Evolutionary conservation across 148 eudicot genomes (phyloP).

Genomic region (Rhododendron ferrugineum): DNA sequence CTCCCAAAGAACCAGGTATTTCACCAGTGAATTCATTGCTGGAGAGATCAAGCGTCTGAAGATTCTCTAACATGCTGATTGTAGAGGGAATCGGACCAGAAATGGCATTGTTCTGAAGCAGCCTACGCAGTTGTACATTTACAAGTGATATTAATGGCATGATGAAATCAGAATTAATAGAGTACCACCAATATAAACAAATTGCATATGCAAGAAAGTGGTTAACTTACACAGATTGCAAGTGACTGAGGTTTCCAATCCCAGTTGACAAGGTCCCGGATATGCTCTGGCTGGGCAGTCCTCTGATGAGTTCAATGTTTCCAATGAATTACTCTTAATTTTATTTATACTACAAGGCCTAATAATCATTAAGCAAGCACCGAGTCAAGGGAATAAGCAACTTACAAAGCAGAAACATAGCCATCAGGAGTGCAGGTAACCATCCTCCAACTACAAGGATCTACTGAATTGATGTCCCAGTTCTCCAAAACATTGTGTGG

Average conservation of each 20-base stretch:
- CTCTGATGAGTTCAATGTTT: slow-evolving; percentile 35
- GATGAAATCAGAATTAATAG: not conserved
- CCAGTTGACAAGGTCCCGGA: slow-evolving; percentile 77
- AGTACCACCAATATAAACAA: not conserved
- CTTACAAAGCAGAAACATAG: slow-evolving; percentile 74
- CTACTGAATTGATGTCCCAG: slow-evolving; percentile 78
- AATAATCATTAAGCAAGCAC: not conserved
- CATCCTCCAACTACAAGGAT: slow-evolving; percentile 98
- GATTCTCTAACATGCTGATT: slow-evolving; percentile 67
- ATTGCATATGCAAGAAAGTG: not conserved
- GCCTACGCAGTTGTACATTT: slow-evolving; percentile 31
- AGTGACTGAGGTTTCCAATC: slow-evolving; percentile 70
- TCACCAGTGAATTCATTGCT: slow-evolving; percentile 53
- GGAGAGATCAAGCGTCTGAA: slow-evolving; percentile 84
- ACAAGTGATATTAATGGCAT: not conserved
- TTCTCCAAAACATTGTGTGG: slow-evolving; percentile 69
- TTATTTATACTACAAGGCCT: not conserved
- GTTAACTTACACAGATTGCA: slow-evolving; percentile 72
- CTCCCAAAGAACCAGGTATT: slow-evolving; percentile 66
- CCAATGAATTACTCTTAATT: not conserved
- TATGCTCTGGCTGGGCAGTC: slow-evolving; percentile 74
- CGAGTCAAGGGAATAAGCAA: slow-evolving; percentile 5
- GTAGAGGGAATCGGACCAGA: slow-evolving; percentile 65
- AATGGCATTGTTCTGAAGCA: slow-evolving; percentile 75
- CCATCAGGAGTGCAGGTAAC: slow-evolving; percentile 66